phyloP scores from a whole-genome alignment of 75 land plant genomes.

The Selaginella tamariscina region DNA sequence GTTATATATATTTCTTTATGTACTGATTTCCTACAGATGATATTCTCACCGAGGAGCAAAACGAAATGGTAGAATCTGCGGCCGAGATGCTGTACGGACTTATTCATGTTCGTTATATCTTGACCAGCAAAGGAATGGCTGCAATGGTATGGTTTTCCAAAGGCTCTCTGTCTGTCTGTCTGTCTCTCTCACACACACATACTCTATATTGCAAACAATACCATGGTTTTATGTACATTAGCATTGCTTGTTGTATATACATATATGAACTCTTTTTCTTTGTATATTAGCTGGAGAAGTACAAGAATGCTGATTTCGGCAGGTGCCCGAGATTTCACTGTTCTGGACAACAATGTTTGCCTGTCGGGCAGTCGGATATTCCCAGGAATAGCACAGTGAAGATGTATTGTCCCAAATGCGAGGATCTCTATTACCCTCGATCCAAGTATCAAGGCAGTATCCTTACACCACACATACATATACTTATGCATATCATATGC shows the following conservation, averaged over 20 bases:
- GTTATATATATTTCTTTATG: not conserved
- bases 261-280: not conserved
- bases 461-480: not conserved
- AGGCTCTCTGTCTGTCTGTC: too few species aligned
- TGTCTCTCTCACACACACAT: too few species aligned
- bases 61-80: not conserved
- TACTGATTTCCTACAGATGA: constrained; percentile 9
- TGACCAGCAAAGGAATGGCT: not conserved
- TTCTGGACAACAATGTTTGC: not conserved
- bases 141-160: too few species aligned
- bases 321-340: not conserved
- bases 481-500: not conserved
- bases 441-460: not conserved
- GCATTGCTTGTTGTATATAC: not conserved
- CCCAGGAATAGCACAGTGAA: not conserved
- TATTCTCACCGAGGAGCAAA: not conserved
- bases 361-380: not conserved
- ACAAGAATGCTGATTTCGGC: not conserved
- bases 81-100: not conserved
- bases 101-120: not conserved
- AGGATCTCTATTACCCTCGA: not conserved
- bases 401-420: not conserved
- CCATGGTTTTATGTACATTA: not conserved
- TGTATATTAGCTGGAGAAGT: not conserved
- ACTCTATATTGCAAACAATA: too few species aligned